Evolutionary conservation across 768 basidiomycete genomes (phyloP).

Genomic region (Mycena alexandri): DNA sequence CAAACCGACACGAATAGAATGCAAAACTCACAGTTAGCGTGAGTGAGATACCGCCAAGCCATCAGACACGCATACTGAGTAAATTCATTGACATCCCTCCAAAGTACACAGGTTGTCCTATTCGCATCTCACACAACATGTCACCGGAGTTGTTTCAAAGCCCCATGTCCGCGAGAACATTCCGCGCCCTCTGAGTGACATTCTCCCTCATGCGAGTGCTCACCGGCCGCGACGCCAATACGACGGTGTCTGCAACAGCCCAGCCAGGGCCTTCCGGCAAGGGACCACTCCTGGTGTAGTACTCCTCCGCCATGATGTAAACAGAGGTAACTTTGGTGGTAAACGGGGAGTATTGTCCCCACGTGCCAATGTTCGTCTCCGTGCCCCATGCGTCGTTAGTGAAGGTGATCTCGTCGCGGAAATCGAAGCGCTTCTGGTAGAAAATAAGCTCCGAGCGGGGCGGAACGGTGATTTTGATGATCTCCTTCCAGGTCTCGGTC

Average conservation of each 20-base stretch:
- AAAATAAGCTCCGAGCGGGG: no score
- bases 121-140: no score
- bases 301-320: conserved; percentile 15
- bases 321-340: conserved; percentile 18
- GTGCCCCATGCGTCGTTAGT: conserved; percentile 17
- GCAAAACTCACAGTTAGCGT: no score
- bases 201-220: conserved; percentile 5
- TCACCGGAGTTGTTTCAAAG: no score
- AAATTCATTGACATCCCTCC: no score
- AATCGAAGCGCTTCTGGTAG: conserved; percentile 11
- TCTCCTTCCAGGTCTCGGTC: conserved; percentile 6
- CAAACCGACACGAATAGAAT: no score
- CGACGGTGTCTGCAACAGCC: not conserved
- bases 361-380: conserved; percentile 17
- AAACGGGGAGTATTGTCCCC: conserved; percentile 6
- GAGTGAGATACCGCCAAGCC: no score
- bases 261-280: conserved; percentile 13
- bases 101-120: no score
- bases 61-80: no score
- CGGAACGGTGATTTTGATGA: conserved; percentile 7
- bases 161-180: not conserved
- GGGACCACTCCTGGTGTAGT: conserved; percentile 8
- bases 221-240: not conserved
- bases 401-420: conserved; percentile 18
- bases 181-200: conserved; percentile 10